Evolutionary conservation across 371 early-diverging fungal species (phyloP).

Genomic region (Mortierella sp.): DNA sequence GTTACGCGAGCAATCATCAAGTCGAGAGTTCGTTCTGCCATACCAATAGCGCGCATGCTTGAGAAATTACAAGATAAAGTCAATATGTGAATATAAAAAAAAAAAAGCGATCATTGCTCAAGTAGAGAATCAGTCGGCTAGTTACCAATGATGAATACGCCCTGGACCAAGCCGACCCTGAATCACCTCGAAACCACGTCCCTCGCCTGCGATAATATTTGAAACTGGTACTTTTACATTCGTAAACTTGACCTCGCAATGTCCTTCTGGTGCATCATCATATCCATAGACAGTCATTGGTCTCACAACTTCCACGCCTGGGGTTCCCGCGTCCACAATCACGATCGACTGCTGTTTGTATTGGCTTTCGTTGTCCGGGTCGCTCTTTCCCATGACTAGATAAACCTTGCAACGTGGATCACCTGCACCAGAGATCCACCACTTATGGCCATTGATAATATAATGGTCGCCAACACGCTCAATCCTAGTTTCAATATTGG

Average conservation of each 20-base stretch:
- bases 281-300: constrained; percentile 93
- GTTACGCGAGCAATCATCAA: constrained; percentile 88
- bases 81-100: constrained; percentile 1
- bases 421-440: constrained; percentile 97
- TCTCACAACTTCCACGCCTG: constrained; percentile 87
- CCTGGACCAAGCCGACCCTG: constrained; percentile 97
- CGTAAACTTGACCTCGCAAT: constrained; percentile 92
- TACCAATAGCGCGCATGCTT: constrained; percentile 95
- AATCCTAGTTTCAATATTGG: constrained; percentile 91
- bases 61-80: not conserved
- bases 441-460: constrained; percentile 94
- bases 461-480: constrained; percentile 76
- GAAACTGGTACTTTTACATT: constrained; percentile 89
- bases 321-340: constrained; percentile 92
- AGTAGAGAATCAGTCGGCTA: not conserved
- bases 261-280: constrained; percentile 96
- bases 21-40: constrained; percentile 93
- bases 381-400: constrained; percentile 90
- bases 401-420: constrained; percentile 93
- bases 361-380: constrained; percentile 72
- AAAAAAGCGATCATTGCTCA: not conserved
- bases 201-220: constrained; percentile 93
- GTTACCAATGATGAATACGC: constrained; percentile 64
- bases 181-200: constrained; percentile 96
- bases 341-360: constrained; percentile 93